phyloP scores from a whole-genome alignment of 2,329 filamentous ascomycete species.

The Verticillium longisporum region DNA sequence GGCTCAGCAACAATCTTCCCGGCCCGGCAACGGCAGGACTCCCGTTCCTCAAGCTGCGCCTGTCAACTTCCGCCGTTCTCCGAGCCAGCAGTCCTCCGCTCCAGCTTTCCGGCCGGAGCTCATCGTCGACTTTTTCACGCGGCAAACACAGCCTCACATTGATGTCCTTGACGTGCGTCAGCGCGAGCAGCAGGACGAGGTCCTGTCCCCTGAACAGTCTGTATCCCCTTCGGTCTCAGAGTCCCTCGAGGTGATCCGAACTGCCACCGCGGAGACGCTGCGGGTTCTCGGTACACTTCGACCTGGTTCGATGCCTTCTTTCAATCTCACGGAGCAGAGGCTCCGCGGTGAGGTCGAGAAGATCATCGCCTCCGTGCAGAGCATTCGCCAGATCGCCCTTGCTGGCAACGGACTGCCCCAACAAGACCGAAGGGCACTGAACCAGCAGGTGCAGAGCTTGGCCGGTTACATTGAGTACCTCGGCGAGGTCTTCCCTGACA shows the following conservation, averaged over 20 bases:
- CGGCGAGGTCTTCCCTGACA: neutral
- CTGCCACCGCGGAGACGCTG: neutral
- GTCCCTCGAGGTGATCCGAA: neutral
- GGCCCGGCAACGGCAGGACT: neutral
- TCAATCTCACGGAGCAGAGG: neutral
- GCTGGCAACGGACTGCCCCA: neutral
- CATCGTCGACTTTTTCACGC: neutral
- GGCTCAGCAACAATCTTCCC: neutral
- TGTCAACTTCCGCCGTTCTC: neutral
- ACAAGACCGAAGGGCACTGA: neutral
- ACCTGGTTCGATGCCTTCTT: neutral
- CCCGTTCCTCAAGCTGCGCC: neutral
- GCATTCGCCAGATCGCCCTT: neutral
- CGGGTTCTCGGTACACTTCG: neutral
- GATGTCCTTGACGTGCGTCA: neutral
- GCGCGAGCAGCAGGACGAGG: neutral
- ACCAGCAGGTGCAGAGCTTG: neutral
- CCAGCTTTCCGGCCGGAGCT: neutral
- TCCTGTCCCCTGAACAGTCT: neutral
- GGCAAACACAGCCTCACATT: neutral
- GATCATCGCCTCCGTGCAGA: neutral
- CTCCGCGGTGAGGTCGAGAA: neutral
- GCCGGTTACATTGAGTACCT: neutral
- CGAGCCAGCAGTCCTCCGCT: neutral
- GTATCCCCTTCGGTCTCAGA: neutral